Evolutionary conservation across 2,329 filamentous ascomycete genomes (phyloP).

Genomic region (Botryotinia calthae): DNA sequence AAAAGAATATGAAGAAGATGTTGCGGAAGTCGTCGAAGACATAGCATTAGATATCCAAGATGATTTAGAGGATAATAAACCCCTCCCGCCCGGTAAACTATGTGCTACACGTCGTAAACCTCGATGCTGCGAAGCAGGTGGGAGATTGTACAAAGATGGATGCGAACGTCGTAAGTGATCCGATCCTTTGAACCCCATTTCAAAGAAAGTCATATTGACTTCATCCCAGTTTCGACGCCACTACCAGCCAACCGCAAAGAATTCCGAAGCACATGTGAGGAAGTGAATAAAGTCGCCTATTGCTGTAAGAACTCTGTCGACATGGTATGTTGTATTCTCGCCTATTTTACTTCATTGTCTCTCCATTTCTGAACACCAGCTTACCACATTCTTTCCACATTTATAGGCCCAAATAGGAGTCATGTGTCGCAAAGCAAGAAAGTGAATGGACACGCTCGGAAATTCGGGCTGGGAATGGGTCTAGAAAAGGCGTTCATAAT

Average conservation of each 20-base stretch:
- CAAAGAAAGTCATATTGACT: background rate
- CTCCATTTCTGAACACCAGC: background rate
- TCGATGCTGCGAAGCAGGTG: conserved; percentile 2
- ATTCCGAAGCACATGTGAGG: background rate
- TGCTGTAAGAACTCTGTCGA: background rate
- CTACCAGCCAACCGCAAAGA: background rate
- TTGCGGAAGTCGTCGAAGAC: background rate
- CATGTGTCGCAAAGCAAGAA: background rate
- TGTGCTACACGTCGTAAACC: background rate
- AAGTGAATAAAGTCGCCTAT: background rate
- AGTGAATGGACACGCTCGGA: background rate
- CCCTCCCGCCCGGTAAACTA: background rate
- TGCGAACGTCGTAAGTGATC: conserved; percentile 1
- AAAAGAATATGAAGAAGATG: background rate
- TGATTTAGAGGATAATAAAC: background rate
- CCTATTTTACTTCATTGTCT: too few species aligned
- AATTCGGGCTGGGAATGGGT: too few species aligned
- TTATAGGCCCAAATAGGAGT: background rate
- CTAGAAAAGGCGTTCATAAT: background rate
- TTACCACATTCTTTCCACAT: background rate
- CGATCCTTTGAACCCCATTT: background rate
- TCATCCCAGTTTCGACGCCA: background rate
- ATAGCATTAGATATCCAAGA: background rate
- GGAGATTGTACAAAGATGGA: background rate
- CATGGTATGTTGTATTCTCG: background rate